phyloP scores from a whole-genome alignment of 352 stramenopile species.

The Phytophthora capsici region DNA sequence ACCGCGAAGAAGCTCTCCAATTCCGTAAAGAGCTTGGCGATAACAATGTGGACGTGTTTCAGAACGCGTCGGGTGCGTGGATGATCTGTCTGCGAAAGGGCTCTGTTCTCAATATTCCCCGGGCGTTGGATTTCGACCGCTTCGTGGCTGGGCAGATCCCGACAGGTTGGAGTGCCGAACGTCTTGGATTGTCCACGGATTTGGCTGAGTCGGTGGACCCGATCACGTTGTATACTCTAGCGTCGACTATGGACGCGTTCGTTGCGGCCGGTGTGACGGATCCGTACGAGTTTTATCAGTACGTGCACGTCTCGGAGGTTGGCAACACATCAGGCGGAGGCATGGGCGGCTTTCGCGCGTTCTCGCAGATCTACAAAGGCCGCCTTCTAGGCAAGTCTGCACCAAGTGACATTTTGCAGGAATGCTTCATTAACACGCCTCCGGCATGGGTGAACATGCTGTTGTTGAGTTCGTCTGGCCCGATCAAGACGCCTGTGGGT shows the following conservation, averaged over 20 bases:
- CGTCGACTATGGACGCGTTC: conserved; percentile 83
- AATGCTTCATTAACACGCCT: conserved; percentile 90
- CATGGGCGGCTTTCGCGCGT: conserved; percentile 81
- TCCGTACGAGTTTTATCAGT: conserved; percentile 93
- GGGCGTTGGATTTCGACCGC: too few species aligned
- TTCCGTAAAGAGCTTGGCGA: too few species aligned
- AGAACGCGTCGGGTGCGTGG: too few species aligned
- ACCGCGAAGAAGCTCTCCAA: too few species aligned
- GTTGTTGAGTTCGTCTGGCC: conserved; percentile 83
- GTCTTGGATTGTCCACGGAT: conserved; percentile 82
- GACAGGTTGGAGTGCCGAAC: conserved; percentile 87
- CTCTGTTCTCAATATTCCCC: too few species aligned
- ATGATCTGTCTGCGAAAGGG: too few species aligned
- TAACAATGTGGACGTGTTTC: too few species aligned
- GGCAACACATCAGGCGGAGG: conserved; percentile 87
- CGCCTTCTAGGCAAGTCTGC: conserved; percentile 71
- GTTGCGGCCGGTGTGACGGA: conserved; percentile 82
- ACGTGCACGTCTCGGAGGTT: conserved; percentile 89
- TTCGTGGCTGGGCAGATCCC: too few species aligned
- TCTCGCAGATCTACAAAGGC: conserved; percentile 80
- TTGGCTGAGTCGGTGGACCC: conserved; percentile 82
- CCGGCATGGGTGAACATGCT: conserved; percentile 93
- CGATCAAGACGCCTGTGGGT: conserved; percentile 91
- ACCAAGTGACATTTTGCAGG: conserved; percentile 82
- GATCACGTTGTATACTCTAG: conserved; percentile 77